Percentiles rank a stretch among this genome's conserved stretches.
Evolutionary conservation across 1,139 yeast species (phyloP).

Genomic region (Blastobotrys malaysiensis): DNA sequence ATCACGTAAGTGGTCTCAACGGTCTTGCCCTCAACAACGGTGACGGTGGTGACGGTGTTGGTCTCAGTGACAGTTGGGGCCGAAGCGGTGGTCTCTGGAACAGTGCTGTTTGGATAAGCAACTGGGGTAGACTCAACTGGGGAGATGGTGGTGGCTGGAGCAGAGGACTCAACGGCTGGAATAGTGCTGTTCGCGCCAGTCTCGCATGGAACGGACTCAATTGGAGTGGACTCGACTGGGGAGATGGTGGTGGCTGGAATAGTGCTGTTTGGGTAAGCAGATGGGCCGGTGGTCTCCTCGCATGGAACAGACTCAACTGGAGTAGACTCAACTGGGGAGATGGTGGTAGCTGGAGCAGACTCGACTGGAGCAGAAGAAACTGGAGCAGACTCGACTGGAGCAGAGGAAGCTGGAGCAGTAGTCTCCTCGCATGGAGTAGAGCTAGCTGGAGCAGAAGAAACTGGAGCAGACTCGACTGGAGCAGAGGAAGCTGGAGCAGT

Average conservation of each 20-base stretch:
- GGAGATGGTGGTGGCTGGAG: conserved; percentile 1
- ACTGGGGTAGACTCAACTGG: conserved; percentile 7
- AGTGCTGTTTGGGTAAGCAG: conserved; percentile 1
- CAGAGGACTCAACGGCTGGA: background rate
- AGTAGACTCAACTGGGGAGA: too few relatives aligned
- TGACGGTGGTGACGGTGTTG: conserved; percentile 5
- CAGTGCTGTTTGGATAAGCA: too few relatives aligned
- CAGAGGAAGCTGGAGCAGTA: conserved; percentile 6
- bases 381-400: conserved; percentile 3
- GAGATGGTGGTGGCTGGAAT: conserved; percentile 7
- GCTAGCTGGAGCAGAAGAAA: background rate
- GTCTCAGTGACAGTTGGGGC: conserved; percentile 9
- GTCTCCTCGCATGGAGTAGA: conserved; percentile 1
- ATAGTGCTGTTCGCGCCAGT: too few relatives aligned
- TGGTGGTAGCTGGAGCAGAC: conserved; percentile 5
- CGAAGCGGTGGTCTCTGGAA: conserved; percentile 6
- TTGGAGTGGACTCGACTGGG: conserved; percentile 11
- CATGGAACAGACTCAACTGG: conserved; percentile 1
- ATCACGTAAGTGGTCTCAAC: conserved; percentile 2
- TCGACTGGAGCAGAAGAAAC: conserved; percentile 7
- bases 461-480: conserved; percentile 8
- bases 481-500: conserved; percentile 7
- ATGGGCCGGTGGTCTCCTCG: conserved; percentile 1
- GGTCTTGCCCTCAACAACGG: conserved; percentile 8
- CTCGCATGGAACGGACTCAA: background rate